These are phyloP conservation scores for Cercospora berteroae DNA, from an alignment of 2,329 filamentous ascomycete genomes.

Conservation along the genomic window DNA sequence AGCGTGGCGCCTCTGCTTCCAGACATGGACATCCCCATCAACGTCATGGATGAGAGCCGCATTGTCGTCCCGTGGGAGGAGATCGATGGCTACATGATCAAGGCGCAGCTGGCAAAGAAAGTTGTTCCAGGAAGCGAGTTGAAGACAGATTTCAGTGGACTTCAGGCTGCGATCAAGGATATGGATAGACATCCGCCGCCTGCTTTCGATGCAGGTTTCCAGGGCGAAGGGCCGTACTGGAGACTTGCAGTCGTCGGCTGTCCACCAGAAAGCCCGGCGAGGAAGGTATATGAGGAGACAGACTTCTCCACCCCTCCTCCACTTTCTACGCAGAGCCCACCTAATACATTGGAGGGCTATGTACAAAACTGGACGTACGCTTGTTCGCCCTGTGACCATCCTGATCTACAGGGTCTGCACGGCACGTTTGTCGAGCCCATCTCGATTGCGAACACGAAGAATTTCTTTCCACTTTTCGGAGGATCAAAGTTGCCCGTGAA, in stretches of 20 bases:
- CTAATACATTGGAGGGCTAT: constrained; percentile 45
- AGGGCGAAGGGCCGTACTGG: constrained; percentile 43
- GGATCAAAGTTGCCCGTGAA: constrained; percentile 52
- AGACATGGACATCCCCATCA: constrained; percentile 50
- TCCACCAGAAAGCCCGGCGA: constrained; percentile 39
- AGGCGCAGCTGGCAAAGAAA: constrained; percentile 34
- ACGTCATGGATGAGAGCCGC: constrained; percentile 51
- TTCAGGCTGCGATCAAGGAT: constrained; percentile 31
- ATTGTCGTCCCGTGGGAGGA: constrained; percentile 50
- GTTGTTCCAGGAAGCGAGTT: constrained; percentile 34
- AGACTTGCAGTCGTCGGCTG: constrained; percentile 45
- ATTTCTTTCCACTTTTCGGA: constrained; percentile 51
- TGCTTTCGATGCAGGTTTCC: constrained; percentile 36
- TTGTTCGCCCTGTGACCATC: constrained; percentile 48
- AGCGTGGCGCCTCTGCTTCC: constrained; percentile 43
- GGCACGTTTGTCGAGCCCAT: constrained; percentile 51
- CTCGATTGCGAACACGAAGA: constrained; percentile 45
- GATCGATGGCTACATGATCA: constrained; percentile 42
- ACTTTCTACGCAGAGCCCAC: constrained; percentile 32
- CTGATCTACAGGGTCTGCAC: constrained; percentile 47
- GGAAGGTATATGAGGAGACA: constrained; percentile 37
- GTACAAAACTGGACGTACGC: constrained; percentile 49
- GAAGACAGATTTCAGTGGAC: constrained; percentile 32
- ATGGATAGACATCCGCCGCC: constrained; percentile 30
- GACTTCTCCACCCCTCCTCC: constrained; percentile 42